Evolutionary conservation across 2,329 filamentous ascomycete species (phyloP).

Genomic region (Claviceps sp.): DNA sequence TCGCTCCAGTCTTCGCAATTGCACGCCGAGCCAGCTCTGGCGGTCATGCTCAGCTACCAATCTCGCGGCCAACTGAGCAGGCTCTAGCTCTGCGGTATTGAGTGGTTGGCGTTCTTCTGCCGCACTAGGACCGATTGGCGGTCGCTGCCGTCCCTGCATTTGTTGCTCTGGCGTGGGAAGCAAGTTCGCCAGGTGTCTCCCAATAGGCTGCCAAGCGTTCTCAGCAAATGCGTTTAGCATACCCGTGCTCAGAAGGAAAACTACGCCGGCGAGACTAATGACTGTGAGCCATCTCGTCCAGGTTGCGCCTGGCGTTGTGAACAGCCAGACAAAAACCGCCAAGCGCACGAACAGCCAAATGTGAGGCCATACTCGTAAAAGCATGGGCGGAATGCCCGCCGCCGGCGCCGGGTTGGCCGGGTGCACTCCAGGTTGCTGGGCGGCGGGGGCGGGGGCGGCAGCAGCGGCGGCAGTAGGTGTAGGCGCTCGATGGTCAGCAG

Average conservation of each 20-base stretch:
- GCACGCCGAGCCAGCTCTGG: conserved; percentile 21
- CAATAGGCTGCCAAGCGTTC: conserved; percentile 41
- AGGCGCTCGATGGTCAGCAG: background rate
- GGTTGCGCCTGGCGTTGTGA: conserved; percentile 42
- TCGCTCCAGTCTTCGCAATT: conserved; percentile 42
- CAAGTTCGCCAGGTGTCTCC: conserved; percentile 44
- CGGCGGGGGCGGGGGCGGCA: background rate
- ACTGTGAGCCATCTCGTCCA: conserved; percentile 48
- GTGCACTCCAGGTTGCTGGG: conserved; percentile 13
- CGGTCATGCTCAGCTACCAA: conserved; percentile 29
- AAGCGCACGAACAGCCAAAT: conserved; percentile 48
- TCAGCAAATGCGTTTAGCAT: conserved; percentile 42
- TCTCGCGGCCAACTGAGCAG: conserved; percentile 38
- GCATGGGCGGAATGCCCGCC: conserved; percentile 18
- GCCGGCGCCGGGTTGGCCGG: conserved; percentile 24
- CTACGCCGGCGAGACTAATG: conserved; percentile 35
- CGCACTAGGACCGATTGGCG: conserved; percentile 13
- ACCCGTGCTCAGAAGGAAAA: conserved; percentile 48
- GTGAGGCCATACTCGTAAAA: conserved; percentile 39
- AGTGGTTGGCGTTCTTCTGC: conserved; percentile 14
- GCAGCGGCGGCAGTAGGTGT: background rate
- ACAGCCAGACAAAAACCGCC: conserved; percentile 49
- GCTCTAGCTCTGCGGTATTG: conserved; percentile 24
- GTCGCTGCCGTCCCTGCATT: conserved; percentile 2
- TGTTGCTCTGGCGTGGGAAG: conserved; percentile 35